Base-by-base conservation (phyloP, 306 rosid species). In the Begonia loranthoides region DNA sequence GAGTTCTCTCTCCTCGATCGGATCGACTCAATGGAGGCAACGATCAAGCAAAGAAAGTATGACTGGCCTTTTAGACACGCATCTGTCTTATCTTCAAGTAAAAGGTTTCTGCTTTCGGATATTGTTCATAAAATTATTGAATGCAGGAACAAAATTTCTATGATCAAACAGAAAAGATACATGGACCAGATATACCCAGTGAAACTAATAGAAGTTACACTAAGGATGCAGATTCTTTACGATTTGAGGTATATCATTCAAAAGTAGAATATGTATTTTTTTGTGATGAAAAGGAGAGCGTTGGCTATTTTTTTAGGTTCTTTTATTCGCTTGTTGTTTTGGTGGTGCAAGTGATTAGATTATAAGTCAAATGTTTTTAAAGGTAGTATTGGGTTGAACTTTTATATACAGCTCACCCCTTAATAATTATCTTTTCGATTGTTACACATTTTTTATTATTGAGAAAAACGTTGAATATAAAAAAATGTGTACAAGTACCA, bases 211-310 rank as follows among this genome's bases (percentile, higher is more conserved):
- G 58, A 63, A 41, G 74, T 48, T 53, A 49, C 57, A 56, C 74
- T 50, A 55, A 57, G 52, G 64, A 70, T 41, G 70, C 62, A 61
- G 75, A 64, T 65, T 69, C 73, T 71, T 69, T 89, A 55, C 76
- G 97, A 45, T 85, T 89, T 73, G 97, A 89, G 95, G 97, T 80
- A 58, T 68, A 66, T 41, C 13, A 13, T 21, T 49, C 9, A 40
- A 33, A 24, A 21, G n/a, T 22, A 19, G 40, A 16, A 33, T 14
- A 52, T 40, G 9, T 63, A 15, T 12, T 14, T 38, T 54, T 41
- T 16, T 47, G 47, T 45, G 15, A 52, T 24, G 52, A 5, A 56
- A 15, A 16, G 13, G 50, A 17, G 28, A 17, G 15, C 9, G 21
- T n/a, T 10, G 21, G 3, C 28, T 21, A 34, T 16, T 16, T 21